Conservation (phyloP, 139 green algal genomes). For the Asterochloris erici region DNA sequence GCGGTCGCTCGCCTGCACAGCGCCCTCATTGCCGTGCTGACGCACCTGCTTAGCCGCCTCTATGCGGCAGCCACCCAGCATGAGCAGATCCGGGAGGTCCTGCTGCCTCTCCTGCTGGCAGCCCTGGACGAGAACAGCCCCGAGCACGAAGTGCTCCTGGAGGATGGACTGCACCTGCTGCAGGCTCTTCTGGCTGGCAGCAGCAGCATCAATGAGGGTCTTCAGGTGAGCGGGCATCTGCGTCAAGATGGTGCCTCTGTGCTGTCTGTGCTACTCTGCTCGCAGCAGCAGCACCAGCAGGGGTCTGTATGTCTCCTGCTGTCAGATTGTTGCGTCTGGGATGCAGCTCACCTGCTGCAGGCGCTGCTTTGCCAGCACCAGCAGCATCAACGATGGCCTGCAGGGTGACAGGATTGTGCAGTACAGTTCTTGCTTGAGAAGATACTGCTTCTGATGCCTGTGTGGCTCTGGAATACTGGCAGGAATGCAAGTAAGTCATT, state of each 20-base stretch:
- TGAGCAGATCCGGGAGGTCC: slow-evolving; percentile 41
- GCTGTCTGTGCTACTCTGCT: too few relatives aligned
- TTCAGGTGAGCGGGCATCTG: slow-evolving; percentile 7
- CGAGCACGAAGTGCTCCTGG: slow-evolving; percentile 55
- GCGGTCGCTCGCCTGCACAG: slow-evolving; percentile 59
- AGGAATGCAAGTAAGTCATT: too few relatives aligned
- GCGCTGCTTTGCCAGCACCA: too few relatives aligned
- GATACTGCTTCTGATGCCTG: too few relatives aligned
- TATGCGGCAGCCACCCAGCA: slow-evolving; percentile 16
- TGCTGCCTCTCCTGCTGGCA: slow-evolving; percentile 63
- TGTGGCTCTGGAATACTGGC: too few relatives aligned
- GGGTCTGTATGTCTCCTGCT: too few relatives aligned
- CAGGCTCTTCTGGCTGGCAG: slow-evolving; percentile 21
- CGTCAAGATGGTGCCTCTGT: background rate
- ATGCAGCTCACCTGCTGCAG: too few relatives aligned
- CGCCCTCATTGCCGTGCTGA: slow-evolving; percentile 65
- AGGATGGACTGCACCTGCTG: slow-evolving; percentile 51
- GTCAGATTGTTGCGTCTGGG: too few relatives aligned
- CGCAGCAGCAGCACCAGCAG: too few relatives aligned
- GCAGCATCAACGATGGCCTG: too few relatives aligned
- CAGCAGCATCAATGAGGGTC: slow-evolving; percentile 17
- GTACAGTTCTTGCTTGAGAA: too few relatives aligned
- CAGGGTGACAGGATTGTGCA: too few relatives aligned
- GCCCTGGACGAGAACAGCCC: slow-evolving; percentile 37
- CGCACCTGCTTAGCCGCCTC: slow-evolving; percentile 64